phyloP scores from a whole-genome alignment of 2,329 filamentous ascomycete genomes.

The Botryotinia globosa region DNA sequence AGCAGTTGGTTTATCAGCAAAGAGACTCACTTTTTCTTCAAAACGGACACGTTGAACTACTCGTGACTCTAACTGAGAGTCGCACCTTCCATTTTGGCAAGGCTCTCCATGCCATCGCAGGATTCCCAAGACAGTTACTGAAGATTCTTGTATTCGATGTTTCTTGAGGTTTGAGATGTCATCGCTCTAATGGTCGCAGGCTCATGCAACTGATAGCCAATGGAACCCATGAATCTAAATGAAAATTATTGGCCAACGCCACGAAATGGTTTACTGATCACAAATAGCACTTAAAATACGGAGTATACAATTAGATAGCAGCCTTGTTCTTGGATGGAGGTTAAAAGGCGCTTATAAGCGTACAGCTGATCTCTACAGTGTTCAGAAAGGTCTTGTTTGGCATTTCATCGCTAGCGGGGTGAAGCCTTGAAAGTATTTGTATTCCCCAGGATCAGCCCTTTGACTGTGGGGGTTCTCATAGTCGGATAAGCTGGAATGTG shows the following conservation, averaged over 20 bases:
- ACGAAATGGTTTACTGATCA: background rate
- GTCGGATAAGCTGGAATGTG: background rate
- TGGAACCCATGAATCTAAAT: background rate
- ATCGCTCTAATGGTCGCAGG: background rate
- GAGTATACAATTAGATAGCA: background rate
- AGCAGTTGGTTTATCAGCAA: background rate
- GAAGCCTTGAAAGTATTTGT: background rate
- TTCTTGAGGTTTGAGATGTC: background rate
- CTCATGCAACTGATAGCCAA: background rate
- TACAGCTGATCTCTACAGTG: background rate
- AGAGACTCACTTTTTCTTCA: background rate
- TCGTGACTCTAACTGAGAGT: background rate
- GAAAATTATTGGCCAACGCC: background rate
- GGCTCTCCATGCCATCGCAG: background rate
- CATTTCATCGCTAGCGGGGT: background rate
- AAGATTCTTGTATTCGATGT: background rate
- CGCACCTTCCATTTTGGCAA: background rate
- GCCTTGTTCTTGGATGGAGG: conserved; percentile 7
- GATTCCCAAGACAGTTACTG: background rate
- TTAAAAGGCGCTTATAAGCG: background rate
- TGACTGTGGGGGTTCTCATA: background rate
- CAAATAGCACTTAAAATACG: background rate
- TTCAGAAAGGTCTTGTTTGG: background rate
- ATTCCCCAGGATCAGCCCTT: background rate
- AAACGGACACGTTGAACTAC: background rate